Percentiles rank a stretch among this genome's conserved stretches.
Conservation (phyloP, 116 monocot genomes). For the Zostera marina region DNA sequence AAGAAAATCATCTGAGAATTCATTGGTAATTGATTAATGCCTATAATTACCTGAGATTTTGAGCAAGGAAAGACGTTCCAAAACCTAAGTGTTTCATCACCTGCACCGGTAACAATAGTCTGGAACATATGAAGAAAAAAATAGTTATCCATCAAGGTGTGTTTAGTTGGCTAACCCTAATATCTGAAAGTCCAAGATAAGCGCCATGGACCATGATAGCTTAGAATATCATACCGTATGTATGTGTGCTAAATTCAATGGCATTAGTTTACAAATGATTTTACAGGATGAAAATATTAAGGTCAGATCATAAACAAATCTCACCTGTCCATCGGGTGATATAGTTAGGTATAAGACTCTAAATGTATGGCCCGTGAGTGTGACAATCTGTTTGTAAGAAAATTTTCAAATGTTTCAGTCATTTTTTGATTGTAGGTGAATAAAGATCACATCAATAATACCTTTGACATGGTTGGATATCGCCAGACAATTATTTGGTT, state of each 20-base stretch:
- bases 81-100: constrained; percentile 84
- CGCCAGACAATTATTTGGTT: constrained; percentile 96
- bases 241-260: no score
- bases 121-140: constrained; percentile 5
- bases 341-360: constrained; percentile 83
- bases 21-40: no score
- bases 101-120: constrained; percentile 98
- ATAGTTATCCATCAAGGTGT: no score
- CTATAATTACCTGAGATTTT: constrained; percentile 32
- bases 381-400: constrained; percentile 43
- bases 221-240: no score
- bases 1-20: no score
- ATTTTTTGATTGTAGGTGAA: not conserved
- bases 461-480: constrained; percentile 90
- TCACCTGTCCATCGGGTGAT: constrained; percentile 81
- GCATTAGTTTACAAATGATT: not conserved
- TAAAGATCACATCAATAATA: constrained; percentile 5
- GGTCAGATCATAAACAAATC: not conserved
- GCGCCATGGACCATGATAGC: no score
- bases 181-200: no score
- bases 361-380: constrained; percentile 78
- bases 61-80: constrained; percentile 92
- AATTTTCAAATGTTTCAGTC: not conserved
- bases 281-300: not conserved
- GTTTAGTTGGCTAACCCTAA: no score